These are phyloP conservation scores for Osmozyma mogii DNA, from an alignment of 805 yeast species.

Conservation along the genomic window DNA sequence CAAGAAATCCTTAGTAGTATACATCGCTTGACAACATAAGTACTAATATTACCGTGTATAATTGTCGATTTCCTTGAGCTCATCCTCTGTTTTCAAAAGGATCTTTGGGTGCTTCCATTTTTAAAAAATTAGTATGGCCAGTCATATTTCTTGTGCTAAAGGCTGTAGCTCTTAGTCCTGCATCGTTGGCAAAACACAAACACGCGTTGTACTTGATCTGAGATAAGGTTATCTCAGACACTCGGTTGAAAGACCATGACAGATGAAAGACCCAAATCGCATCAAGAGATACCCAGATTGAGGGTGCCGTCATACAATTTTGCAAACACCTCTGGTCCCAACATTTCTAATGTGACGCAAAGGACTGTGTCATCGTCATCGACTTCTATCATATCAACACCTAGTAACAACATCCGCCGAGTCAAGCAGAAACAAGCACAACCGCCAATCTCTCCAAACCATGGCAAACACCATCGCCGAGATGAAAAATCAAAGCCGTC, in stretches of 20 bases:
- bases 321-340: conserved; percentile 7
- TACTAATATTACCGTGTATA: neutral
- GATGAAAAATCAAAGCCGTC: conserved; percentile 4
- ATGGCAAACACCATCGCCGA: conserved; percentile 7
- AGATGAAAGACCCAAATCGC: conserved; percentile 7
- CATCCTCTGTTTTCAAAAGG: neutral
- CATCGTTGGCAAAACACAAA: neutral
- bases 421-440: conserved; percentile 21
- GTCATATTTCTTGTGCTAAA: neutral
- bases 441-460: conserved; percentile 3
- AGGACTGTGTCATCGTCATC: conserved; percentile 32
- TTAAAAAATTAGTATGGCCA: neutral
- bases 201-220: no score
- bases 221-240: no score
- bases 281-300: conserved; percentile 8
- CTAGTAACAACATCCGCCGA: conserved; percentile 32
- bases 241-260: conserved; percentile 7
- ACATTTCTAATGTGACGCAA: conserved; percentile 13
- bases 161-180: neutral
- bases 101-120: no score
- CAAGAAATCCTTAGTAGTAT: neutral
- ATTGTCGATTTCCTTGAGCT: neutral
- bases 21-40: neutral
- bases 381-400: conserved; percentile 32
- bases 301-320: conserved; percentile 10